Base-by-base conservation (phyloP, 352 stramenopile genomes). In the Globisporangium canariense region DNA sequence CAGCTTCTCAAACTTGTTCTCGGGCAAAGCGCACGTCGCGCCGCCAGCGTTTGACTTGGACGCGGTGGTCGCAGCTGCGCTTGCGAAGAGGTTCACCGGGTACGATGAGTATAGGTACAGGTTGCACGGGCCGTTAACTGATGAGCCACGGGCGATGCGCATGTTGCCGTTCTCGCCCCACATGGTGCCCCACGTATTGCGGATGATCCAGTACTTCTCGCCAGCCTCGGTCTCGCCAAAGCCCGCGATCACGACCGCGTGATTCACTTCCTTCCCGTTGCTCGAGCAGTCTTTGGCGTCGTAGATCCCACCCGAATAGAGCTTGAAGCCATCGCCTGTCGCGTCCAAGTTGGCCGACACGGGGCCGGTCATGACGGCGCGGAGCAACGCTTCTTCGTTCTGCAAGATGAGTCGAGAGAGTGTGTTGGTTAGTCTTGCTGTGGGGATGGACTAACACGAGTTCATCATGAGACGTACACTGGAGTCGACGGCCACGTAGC, bases 141-240 rank as follows among this genome's bases (percentile, higher is more conserved):
- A 74, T 0, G 59, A 59, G 4, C 81, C 81, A 1, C 86, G 83
- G 1, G 72, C 71, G 38, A 95, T 89, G 51, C 84, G 84, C 75
- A 95, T 93, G 65, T 91, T 86, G 51, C 86, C 86, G 45, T 86
- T 74, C 60, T 93, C 84, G 58, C 86, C 87, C 90, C 88, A 96
- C 83, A 96, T 94, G 1, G 83, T 86, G 0, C 90, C 89, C 90
- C 90, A 97, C 11, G 83, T 95, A 69, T 97, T 97, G 22, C 90
- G 90, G 25, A 97, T 74, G 58, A 95, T 78, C 90, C 90, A 97
- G 73, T 93, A 97, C 64, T 91, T 75, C 1, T 91, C 73, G 1
- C 85, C 88, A 11, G 68, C 63, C 2, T 76, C 72, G 1, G 81
- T 94, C 60, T 93, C 75, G 47, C 86, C 90, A 62, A 90, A 97